Evolutionary conservation across 2,329 filamentous ascomycete species (phyloP).

Genomic region (Metarhizium album): DNA sequence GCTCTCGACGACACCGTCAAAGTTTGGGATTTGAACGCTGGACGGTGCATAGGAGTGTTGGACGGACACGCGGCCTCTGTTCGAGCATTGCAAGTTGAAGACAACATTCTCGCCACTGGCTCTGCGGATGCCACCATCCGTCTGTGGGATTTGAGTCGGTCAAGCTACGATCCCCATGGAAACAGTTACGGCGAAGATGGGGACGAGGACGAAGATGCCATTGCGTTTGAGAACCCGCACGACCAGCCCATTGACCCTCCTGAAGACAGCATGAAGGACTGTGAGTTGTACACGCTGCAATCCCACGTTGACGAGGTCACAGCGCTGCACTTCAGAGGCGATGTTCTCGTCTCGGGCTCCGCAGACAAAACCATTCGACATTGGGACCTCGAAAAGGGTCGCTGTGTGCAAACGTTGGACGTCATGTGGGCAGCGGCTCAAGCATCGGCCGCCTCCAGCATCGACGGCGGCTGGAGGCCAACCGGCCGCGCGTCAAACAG

Average conservation of each 20-base stretch:
- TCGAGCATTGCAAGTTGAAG: slow-evolving; percentile 82
- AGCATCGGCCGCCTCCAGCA: slow-evolving; percentile 58
- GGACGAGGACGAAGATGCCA: slow-evolving; percentile 53
- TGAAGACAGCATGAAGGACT: slow-evolving; percentile 77
- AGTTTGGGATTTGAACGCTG: slow-evolving; percentile 93
- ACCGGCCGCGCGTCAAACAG: slow-evolving; percentile 51
- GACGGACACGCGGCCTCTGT: slow-evolving; percentile 95
- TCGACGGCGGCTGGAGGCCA: slow-evolving; percentile 60
- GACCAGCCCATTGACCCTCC: slow-evolving; percentile 59
- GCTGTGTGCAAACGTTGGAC: slow-evolving; percentile 93
- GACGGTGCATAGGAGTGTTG: slow-evolving; percentile 79
- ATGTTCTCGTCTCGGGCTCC: slow-evolving; percentile 88
- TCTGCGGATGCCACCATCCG: slow-evolving; percentile 91
- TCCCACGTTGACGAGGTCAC: slow-evolving; percentile 93
- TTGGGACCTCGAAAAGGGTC: slow-evolving; percentile 95
- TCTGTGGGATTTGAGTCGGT: slow-evolving; percentile 87
- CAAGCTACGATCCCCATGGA: slow-evolving; percentile 66
- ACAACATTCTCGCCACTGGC: slow-evolving; percentile 89
- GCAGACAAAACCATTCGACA: slow-evolving; percentile 95
- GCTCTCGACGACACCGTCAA: slow-evolving; percentile 87
- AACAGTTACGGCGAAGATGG: slow-evolving; percentile 48
- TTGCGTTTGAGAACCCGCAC: slow-evolving; percentile 63
- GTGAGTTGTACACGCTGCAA: slow-evolving; percentile 76
- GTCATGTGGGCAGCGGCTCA: slow-evolving; percentile 97
- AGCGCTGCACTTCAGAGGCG: slow-evolving; percentile 78